Base-by-base conservation (phyloP, 202 grass and related monocot species). In the Dendrocalamus latiflorus region DNA sequence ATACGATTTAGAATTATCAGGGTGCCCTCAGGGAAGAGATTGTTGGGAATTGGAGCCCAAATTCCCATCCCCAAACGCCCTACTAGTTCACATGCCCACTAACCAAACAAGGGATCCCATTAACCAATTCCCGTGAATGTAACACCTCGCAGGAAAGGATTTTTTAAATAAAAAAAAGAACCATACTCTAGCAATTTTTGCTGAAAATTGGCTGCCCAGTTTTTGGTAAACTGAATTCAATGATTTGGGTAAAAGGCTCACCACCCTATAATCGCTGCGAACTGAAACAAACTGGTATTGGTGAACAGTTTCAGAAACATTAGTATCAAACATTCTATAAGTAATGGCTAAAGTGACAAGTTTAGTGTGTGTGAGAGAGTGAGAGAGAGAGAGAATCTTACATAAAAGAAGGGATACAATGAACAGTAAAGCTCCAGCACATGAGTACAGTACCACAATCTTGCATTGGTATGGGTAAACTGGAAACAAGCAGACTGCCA, bases 311-410 rank as follows among this genome's bases (percentile, higher is more conserved):
- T 53, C 44, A 50, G 45, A 79, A 24, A 78, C 18, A 36, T 36
- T 13, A 18, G 18, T 47, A 63, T 6, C 12, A 22, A 62, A 30
- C 25, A 30, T 62, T 62, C 58, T 30, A 62, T 3, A 33, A 62
- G 5, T 16, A 16, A 62, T 30, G 58, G 26, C 26, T 30, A 62
- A 8, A 14, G 26, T 62, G 26, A 28, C 8, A 16, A 28, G 12
- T 62, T 62, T 14, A 24, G 21, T 33, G 78, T 1, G 1, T 42
- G 22, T 4, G 18, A 36, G n/a, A n/a, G 5, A 36, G n/a, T 47
- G 50, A 28, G 39, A 30, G 20, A 68, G 36, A 26, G 28, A 30
- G 28, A 30, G 28, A 30, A 78, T 68, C 92, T 91, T 90, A 98
- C 95, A 51, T n/a, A n/a, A n/a, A n/a, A n/a, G n/a, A n/a, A n/a